These are phyloP conservation scores for Taphrina flavorubra DNA, from an alignment of 1,139 yeast genomes.

Conservation along the genomic window DNA sequence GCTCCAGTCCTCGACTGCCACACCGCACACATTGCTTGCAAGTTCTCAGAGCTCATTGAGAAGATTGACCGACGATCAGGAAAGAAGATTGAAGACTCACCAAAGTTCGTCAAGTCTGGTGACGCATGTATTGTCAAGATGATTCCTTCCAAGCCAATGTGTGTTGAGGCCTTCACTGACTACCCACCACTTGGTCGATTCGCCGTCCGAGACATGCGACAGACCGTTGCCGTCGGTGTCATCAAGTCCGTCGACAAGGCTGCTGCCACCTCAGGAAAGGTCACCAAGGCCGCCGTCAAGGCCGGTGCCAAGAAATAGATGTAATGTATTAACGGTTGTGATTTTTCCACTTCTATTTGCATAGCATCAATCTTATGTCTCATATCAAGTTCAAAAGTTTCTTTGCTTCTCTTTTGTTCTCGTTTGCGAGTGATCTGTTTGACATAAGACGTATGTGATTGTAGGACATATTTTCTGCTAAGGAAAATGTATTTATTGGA, in stretches of 20 bases:
- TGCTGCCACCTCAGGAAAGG: conserved; percentile 84
- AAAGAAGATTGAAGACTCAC: conserved; percentile 80
- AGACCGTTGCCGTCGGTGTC: conserved; percentile 99
- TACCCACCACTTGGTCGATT: conserved; percentile 99
- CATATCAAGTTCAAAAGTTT: not conserved
- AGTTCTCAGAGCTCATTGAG: conserved; percentile 79
- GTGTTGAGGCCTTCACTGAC: conserved; percentile 95
- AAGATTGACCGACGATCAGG: conserved; percentile 95
- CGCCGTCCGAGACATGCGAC: conserved; percentile 99
- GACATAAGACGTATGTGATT: too few species aligned
- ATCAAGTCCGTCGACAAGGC: conserved; percentile 97
- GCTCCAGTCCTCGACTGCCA: conserved; percentile 93
- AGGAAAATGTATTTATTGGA: too few species aligned
- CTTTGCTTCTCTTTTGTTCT: not conserved
- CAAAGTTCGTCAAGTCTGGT: conserved; percentile 90
- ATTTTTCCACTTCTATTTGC: conserved; percentile 13
- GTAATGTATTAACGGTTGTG: conserved; percentile 12
- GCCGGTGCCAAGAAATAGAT: conserved; percentile 85
- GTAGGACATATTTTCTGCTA: too few species aligned
- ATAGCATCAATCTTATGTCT: conserved; percentile 17
- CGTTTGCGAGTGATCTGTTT: too few species aligned
- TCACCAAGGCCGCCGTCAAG: conserved; percentile 99
- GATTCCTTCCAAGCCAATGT: conserved; percentile 95
- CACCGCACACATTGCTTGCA: conserved; percentile 95
- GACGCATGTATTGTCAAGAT: conserved; percentile 91